Base-by-base conservation (phyloP, 1,139 yeast genomes). In the Pichia sp. region DNA sequence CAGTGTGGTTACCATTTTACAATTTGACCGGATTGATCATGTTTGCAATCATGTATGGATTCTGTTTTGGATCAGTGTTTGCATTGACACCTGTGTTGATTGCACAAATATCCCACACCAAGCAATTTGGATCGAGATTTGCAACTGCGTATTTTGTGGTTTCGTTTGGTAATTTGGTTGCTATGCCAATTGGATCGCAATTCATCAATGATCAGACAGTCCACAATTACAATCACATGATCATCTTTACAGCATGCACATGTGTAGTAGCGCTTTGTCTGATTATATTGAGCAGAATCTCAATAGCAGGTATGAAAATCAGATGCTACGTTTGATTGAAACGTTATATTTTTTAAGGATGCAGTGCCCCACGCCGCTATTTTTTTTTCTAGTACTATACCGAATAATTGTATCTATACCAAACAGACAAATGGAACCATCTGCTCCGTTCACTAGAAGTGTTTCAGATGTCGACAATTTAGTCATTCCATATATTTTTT, bases 71-170 rank as follows among this genome's bases (percentile, higher is more conserved):
- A 11, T 54, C 54, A 5, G 54, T 57, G 0, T 57, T 53, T 37
- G 51, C 59, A 1, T 40, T 58, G 36, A 58, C 60, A 0, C 58
- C 60, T 4, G 73, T 68, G 3, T 67, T 79, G 47, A 67, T 75
- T 46, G 75, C 80, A 0, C 87, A 81, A 59, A 77, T 83, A 27
- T 78, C 86, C 38, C 72, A 72, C 41, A 77, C 82, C 2, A 77
- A 77, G 38, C 74, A 72, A 46, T 81, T 81, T 54, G 90, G 90
- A 31, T 78, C 74, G 55, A 71, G 84, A 31, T 82, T 78, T 56
- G 85, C 88, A 0, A 80, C 85, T 0, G 71, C 81, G 61, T 81
- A 82, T 58, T 78, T 79, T 54, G 67, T 79, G 37, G 79, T 80
- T 39, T 73, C 85, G 8, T 75, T 81, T 55, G 77, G 77, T 36